These are phyloP conservation scores for Phialophora verrucosa DNA, from an alignment of 2,329 filamentous ascomycete species.

Conservation along the genomic window DNA sequence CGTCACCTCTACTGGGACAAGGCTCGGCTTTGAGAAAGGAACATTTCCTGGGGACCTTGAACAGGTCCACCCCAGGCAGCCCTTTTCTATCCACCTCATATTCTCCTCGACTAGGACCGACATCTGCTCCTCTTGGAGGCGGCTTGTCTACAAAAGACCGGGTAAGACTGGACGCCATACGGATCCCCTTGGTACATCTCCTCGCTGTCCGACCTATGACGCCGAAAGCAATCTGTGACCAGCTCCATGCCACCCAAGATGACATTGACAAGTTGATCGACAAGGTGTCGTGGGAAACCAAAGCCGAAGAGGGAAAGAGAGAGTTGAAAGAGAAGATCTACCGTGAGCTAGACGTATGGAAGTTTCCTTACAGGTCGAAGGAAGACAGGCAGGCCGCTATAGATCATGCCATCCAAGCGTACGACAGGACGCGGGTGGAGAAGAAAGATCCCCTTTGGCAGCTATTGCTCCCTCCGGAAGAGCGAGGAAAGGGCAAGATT, in stretches of 20 bases:
- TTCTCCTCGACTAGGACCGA: constrained; percentile 50
- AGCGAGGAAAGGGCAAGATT: constrained; percentile 66
- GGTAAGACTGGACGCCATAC: constrained; percentile 51
- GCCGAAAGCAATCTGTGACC: constrained; percentile 53
- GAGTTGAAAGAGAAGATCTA: constrained; percentile 64
- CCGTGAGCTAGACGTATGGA: constrained; percentile 67
- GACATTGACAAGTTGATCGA: constrained; percentile 56
- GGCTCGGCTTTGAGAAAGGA: constrained; percentile 45
- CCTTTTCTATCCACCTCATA: constrained; percentile 48
- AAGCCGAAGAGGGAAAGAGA: constrained; percentile 53
- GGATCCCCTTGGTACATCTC: constrained; percentile 56
- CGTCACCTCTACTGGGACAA: constrained; percentile 42
- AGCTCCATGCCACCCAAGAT: constrained; percentile 55
- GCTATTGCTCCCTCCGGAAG: constrained; percentile 63
- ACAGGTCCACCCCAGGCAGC: constrained; percentile 50
- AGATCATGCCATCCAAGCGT: constrained; percentile 66
- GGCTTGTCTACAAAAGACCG: constrained; percentile 37
- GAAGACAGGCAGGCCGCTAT: constrained; percentile 65
- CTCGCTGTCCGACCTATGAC: constrained; percentile 60
- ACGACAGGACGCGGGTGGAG: constrained; percentile 65
- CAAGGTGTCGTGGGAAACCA: constrained; percentile 60
- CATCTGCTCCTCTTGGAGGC: constrained; percentile 48
- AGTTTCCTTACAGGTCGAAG: constrained; percentile 62
- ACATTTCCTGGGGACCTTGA: constrained; percentile 47
- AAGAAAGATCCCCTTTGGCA: constrained; percentile 68